These are phyloP conservation scores for Plenodomus biglobosus DNA, from an alignment of 2,329 filamentous ascomycete species.

Conservation along the genomic window DNA sequence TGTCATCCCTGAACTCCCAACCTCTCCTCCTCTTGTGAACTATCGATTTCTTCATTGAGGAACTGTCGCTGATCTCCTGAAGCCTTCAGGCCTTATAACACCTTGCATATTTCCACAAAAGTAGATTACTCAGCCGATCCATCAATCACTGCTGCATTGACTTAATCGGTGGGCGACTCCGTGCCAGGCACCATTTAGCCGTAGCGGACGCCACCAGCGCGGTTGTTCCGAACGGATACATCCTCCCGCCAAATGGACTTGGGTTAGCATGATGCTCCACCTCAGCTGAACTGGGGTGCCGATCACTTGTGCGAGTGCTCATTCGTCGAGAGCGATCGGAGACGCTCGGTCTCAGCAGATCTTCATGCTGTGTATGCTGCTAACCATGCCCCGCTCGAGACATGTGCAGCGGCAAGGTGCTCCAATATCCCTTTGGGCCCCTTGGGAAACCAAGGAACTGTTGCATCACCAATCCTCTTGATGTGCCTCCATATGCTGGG, in stretches of 20 bases:
- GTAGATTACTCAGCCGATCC: not conserved
- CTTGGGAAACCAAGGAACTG: too few relatives aligned
- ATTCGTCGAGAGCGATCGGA: not conserved
- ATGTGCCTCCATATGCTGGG: not conserved
- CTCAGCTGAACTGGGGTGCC: constrained; percentile 5
- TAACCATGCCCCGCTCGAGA: not conserved
- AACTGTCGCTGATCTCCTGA: too few relatives aligned
- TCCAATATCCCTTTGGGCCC: too few relatives aligned
- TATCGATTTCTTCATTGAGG: not conserved
- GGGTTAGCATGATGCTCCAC: constrained; percentile 4
- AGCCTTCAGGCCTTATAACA: not conserved
- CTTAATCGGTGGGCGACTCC: not conserved
- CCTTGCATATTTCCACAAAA: not conserved
- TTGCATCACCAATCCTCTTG: not conserved
- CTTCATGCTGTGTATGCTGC: not conserved
- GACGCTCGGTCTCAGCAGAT: not conserved
- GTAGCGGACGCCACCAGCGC: constrained; percentile 4
- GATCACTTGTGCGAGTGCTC: constrained; percentile 5
- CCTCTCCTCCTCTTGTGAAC: not conserved
- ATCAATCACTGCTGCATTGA: not conserved
- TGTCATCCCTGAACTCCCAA: constrained; percentile 10
- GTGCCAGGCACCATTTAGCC: not conserved
- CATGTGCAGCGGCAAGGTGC: not conserved
- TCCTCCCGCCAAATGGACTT: constrained; percentile 1
- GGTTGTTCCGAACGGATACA: not conserved